Base-by-base conservation (phyloP, 148 eudicot species). In the Rhododendron kiyosumense region DNA sequence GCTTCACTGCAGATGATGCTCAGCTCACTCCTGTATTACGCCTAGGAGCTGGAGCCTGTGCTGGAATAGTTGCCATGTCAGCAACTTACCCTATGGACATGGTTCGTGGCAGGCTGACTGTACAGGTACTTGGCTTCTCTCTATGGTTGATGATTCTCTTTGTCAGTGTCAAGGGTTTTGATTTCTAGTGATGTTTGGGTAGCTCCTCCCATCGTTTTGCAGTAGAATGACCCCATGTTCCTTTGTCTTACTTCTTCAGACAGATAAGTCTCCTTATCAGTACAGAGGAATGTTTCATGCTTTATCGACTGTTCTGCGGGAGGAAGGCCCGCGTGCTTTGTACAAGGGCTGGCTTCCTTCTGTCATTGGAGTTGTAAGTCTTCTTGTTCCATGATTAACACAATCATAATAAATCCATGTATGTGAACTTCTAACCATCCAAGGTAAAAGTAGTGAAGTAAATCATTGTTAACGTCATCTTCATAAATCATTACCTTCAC, bases 271-370 rank as follows among this genome's bases (percentile, higher is more conserved):
- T 86, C 96, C 97, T 77, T 92, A 83, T 83, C 91, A 93, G 89
- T 96, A 96, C 86, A 91, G 98, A 86, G 96, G 98, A 87, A 96
- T 96, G 91, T 85, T 90, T 88, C 98, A 96, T 94, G 98, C 98
- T 52, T 88, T 95, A 76, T 92, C 98, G 30, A 94, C 96, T 12
- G 91, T 96, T 38, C 94, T 96, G 79, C 93, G 94, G 15, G 92
- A 96, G 91, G 98, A 96, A 93, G 98, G 98, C 75, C 91, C 97
- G 24, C 92, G 96, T 81, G 96, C 98, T 86, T 86, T 96, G 83
- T 94, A 96, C 88, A 96, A 93, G 88, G 98, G 98, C 12, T 96
- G 98, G 98, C 94, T 96, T 90, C 98, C 98, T 79, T 95, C 98
- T 61, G 98, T 95, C 46, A 92, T 95, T 84, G 98, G 98, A 77